These are phyloP conservation scores for Neurospora cerealis DNA, from an alignment of 495 filamentous ascomycete genomes.

Conservation along the genomic window DNA sequence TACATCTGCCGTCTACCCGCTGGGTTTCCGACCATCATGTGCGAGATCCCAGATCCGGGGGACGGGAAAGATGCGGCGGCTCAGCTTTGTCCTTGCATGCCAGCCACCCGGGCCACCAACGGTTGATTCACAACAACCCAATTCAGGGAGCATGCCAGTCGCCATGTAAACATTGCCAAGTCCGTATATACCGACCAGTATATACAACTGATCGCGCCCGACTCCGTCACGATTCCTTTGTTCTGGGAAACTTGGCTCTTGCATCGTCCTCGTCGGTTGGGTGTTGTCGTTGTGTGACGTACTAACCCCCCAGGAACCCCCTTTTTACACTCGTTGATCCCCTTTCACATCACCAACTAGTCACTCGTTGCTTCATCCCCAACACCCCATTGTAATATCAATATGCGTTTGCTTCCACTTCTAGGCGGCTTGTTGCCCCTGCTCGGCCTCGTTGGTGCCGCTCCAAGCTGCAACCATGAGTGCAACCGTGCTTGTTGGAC, in stretches of 20 bases:
- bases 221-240: background rate
- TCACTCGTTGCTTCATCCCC: background rate
- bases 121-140: background rate
- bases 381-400: background rate
- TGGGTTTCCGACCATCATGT: background rate
- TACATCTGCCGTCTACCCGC: background rate
- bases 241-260: background rate
- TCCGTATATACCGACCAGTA: background rate
- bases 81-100: background rate
- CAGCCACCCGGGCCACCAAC: background rate
- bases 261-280: background rate
- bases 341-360: background rate
- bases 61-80: background rate
- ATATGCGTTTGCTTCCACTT: background rate
- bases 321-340: background rate
- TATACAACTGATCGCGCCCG: background rate
- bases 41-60: background rate
- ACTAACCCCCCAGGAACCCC: background rate
- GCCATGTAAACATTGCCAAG: background rate
- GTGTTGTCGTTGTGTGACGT: background rate
- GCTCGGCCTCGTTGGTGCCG: background rate
- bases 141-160: background rate
- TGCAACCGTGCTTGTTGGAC: constrained; percentile 3
- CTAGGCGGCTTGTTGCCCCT: background rate
- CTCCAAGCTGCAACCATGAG: constrained; percentile 21